phyloP scores from a whole-genome alignment of 2,329 filamentous ascomycete species.

The Hypocrella siamensis region DNA sequence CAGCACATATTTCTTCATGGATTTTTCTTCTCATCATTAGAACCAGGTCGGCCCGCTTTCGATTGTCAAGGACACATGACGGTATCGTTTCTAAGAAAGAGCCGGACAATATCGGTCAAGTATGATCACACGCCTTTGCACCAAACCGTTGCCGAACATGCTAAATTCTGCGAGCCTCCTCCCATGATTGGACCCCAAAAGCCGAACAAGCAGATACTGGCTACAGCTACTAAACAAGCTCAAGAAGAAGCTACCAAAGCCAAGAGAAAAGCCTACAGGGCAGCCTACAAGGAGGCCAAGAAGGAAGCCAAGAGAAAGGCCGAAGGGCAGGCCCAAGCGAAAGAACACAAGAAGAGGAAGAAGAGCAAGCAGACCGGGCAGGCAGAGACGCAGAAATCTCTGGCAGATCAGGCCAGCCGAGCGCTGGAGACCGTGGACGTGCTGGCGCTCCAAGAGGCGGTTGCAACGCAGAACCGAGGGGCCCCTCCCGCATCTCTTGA shows the following conservation, averaged over 20 bases:
- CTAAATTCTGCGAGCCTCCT: constrained; percentile 29
- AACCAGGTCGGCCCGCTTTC: constrained; percentile 37
- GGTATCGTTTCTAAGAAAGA: constrained; percentile 32
- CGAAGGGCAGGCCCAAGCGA: constrained; percentile 10
- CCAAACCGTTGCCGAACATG: constrained; percentile 34
- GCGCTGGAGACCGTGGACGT: constrained; percentile 2
- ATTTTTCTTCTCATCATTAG: background rate
- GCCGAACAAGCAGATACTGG: constrained; percentile 2
- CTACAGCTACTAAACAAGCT: constrained; percentile 7
- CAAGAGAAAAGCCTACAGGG: too few species aligned
- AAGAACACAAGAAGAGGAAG: constrained; percentile 14
- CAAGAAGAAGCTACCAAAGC: constrained; percentile 12
- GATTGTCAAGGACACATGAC: constrained; percentile 38
- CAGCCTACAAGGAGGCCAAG: too few species aligned
- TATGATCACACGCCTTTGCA: constrained; percentile 44
- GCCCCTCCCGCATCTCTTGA: too few species aligned
- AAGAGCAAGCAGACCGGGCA: constrained; percentile 10
- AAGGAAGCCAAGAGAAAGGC: constrained; percentile 8
- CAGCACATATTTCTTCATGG: background rate
- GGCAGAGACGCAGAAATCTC: constrained; percentile 5
- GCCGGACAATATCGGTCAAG: constrained; percentile 31
- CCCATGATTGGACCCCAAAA: constrained; percentile 17
- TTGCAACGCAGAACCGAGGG: too few species aligned
- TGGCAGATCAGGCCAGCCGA: constrained; percentile 4
- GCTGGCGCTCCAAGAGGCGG: constrained; percentile 2